Evolutionary conservation across 2,329 filamentous ascomycete species (phyloP).

Genomic region (Pseudogymnoascus sp.): DNA sequence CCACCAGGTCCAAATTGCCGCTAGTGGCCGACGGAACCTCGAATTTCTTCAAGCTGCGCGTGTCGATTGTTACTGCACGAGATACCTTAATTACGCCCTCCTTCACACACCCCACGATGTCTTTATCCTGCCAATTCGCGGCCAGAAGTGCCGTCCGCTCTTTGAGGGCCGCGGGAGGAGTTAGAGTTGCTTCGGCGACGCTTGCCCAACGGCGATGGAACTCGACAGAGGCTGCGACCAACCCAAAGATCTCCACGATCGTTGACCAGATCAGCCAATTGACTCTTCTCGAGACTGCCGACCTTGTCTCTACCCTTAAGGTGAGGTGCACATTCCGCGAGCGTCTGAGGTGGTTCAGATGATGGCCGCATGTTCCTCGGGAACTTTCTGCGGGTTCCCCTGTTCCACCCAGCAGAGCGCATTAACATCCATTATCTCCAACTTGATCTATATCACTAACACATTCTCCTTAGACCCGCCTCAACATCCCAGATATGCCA

Average conservation of each 20-base stretch:
- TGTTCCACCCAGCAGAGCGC: background rate
- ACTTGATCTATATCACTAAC: constrained; percentile 8
- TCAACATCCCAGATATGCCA: constrained; percentile 97
- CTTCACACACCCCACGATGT: constrained; percentile 41
- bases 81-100: constrained; percentile 9
- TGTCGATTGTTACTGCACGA: constrained; percentile 1
- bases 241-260: constrained; percentile 88
- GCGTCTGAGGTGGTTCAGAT: background rate
- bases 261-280: constrained; percentile 99
- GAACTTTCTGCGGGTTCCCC: background rate
- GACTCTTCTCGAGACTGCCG: constrained; percentile 93
- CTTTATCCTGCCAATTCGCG: constrained; percentile 54
- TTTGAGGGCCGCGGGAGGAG: constrained; percentile 42
- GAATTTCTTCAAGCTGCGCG: constrained; percentile 10
- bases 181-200: constrained; percentile 39
- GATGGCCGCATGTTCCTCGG: background rate
- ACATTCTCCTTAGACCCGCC: constrained; percentile 55
- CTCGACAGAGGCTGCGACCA: constrained; percentile 67
- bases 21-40: constrained; percentile 8
- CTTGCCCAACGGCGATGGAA: constrained; percentile 62
- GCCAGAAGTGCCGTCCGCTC: constrained; percentile 58
- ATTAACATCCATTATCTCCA: background rate
- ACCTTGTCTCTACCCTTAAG: constrained; percentile 91
- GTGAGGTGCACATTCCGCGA: constrained; percentile 39
- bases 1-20: constrained; percentile 8